These are phyloP conservation scores for Diplodia corticola DNA, from an alignment of 2,329 filamentous ascomycete species.

Conservation along the genomic window DNA sequence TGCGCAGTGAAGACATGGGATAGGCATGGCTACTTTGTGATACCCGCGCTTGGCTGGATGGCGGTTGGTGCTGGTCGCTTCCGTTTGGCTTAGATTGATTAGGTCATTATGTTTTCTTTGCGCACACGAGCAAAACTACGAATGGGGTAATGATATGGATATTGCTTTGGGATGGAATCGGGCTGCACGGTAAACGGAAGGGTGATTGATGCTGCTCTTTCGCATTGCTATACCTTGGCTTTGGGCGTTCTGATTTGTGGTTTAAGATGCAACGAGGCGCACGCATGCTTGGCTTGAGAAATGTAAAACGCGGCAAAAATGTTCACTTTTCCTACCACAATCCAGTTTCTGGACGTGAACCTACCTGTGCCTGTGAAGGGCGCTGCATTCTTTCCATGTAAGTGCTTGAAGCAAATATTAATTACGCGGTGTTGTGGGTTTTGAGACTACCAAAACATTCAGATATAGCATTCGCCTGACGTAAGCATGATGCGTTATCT, in stretches of 20 bases:
- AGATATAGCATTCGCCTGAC: too few species aligned
- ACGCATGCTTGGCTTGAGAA: neutral
- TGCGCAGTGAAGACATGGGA: neutral
- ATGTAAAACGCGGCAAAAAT: neutral
- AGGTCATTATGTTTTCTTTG: neutral
- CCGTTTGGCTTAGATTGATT: slow-evolving; percentile 8
- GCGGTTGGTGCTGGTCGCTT: neutral
- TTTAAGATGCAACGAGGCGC: neutral
- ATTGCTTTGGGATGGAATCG: neutral
- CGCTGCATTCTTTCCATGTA: too few species aligned
- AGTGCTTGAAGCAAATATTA: too few species aligned
- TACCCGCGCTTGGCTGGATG: neutral
- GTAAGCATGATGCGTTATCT: too few species aligned
- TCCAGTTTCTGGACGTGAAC: too few species aligned
- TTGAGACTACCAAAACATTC: too few species aligned
- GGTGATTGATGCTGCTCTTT: neutral
- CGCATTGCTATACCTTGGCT: neutral
- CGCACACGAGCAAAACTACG: neutral
- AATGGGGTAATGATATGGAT: neutral
- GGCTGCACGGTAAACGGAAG: neutral
- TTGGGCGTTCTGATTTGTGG: neutral
- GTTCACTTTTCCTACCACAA: neutral
- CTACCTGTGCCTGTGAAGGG: too few species aligned
- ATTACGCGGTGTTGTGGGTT: too few species aligned
- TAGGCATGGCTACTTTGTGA: neutral